Evolutionary conservation across 164 flowering plant species (phyloP), one percentile per base, ranked within the genome.

Genomic region (Taxillus chinensis): DNA sequence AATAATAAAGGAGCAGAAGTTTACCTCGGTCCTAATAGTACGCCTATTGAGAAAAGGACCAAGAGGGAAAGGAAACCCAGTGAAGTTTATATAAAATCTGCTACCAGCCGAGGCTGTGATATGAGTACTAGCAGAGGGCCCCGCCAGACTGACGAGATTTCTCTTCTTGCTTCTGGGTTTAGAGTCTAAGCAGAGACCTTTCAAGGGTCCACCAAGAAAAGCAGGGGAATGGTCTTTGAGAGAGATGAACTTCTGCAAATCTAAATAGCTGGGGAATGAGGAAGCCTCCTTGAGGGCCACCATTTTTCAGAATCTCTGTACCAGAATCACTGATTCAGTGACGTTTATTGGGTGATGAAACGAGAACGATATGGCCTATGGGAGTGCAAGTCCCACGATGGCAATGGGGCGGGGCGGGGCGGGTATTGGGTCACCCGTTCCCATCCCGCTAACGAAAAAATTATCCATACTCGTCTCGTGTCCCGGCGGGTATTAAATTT

Each of bases 11-110:
- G 15, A 59, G 65, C 50, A 56, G 8, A 53, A 42, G 57, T 76
- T 67, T 10, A 90, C 98, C 96, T 90, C 98, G 62, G 86, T 82
- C 76, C 96, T 83, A 43, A 81, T 77, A 4, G 98, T 90, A 56
- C 86, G 75, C 64, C 98, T 78, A 61, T 92, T 88, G 74, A 92
- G 89, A 53, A 92, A 92, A 64, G 98, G 98, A 5, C 98, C 96
- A 55, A 92, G 87, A 65, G 98, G 98, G 70, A 90, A 92, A 52
- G 98, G 98, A 64, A 92, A 92, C 15, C 96, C 96, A 65, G 98
- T 92, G 78, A 92, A 74, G 67, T 90, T 92, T 57, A 92, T 60
- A 65, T 92, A 90, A 74, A 92, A 86, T 62, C 95, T 83, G 62
- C 80, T 82, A 27, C 80, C 64, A 42, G 8, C 67, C 65, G 42